Conservation (phyloP, 2,329 filamentous ascomycete genomes). For the Ilyonectria destructans region DNA sequence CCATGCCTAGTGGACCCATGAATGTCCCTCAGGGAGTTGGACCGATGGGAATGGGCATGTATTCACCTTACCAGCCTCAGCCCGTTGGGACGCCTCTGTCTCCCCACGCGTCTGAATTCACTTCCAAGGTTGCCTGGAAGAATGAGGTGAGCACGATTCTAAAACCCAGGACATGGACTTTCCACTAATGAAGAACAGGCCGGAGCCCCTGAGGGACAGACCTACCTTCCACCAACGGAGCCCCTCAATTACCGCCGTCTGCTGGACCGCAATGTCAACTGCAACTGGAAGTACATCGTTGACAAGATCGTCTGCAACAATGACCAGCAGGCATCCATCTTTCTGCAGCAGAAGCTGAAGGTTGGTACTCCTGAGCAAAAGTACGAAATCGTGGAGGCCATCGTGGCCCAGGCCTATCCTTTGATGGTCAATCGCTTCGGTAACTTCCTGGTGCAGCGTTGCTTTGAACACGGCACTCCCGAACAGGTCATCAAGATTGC, state of each 20-base stretch:
- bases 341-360: constrained; percentile 98
- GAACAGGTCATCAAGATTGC: constrained; percentile 97
- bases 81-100: constrained; percentile 78
- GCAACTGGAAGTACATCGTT: constrained; percentile 99
- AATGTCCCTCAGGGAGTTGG: constrained; percentile 55
- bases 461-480: constrained; percentile 96
- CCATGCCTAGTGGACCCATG: constrained; percentile 54
- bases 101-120: constrained; percentile 83
- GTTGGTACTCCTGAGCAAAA: constrained; percentile 96
- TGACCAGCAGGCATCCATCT: constrained; percentile 98
- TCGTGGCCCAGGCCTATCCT: constrained; percentile 93
- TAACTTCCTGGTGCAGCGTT: constrained; percentile 98
- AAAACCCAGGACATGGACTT: constrained; percentile 2
- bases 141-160: constrained; percentile 62
- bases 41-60: constrained; percentile 61
- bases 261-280: constrained; percentile 95
- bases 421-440: constrained; percentile 99
- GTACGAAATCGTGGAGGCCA: constrained; percentile 96
- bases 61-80: constrained; percentile 68
- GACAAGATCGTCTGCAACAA: constrained; percentile 99
- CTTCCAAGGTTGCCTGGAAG: constrained; percentile 71
- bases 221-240: constrained; percentile 89
- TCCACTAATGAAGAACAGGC: constrained; percentile 56
- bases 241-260: constrained; percentile 97
- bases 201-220: constrained; percentile 73